Evolutionary conservation across 805 yeast species (phyloP).

Genomic region (Debaryomyces tyrocola): DNA sequence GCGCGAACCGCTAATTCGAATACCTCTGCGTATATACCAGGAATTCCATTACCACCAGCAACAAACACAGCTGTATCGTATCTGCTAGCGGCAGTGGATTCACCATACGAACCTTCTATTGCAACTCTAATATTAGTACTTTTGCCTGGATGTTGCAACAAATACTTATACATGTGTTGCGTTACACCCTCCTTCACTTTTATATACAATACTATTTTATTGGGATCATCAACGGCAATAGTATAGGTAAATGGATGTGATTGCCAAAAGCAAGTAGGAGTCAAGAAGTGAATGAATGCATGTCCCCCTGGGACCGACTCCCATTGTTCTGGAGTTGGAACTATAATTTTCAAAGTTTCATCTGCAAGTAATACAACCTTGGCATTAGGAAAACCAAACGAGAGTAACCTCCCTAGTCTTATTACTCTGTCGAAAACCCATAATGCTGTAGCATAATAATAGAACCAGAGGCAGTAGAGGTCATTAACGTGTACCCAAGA

Average conservation of each 20-base stretch:
- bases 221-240: conserved; percentile 10
- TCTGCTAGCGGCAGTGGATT: conserved; percentile 27
- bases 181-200: conserved; percentile 40
- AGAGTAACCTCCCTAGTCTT: conserved; percentile 53
- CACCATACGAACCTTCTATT: conserved; percentile 41
- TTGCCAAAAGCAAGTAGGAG: conserved; percentile 53
- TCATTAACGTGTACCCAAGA: conserved; percentile 51
- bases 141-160: conserved; percentile 17
- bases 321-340: conserved; percentile 57
- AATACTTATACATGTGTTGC: conserved; percentile 15
- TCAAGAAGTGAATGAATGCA: conserved; percentile 54
- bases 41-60: conserved; percentile 45
- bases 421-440: conserved; percentile 71
- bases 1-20: conserved; percentile 11
- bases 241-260: conserved; percentile 66
- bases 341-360: conserved; percentile 49
- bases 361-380: conserved; percentile 40
- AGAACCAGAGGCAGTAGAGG: conserved; percentile 34
- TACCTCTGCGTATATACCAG: conserved; percentile 41
- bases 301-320: conserved; percentile 60
- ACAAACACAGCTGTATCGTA: conserved; percentile 31
- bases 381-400: conserved; percentile 63
- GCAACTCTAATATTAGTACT: conserved; percentile 28
- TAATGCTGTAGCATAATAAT: conserved; percentile 55
- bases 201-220: conserved; percentile 27